These are phyloP conservation scores for Penicillium expansum DNA, from an alignment of 2,329 filamentous ascomycete genomes.

Conservation along the genomic window DNA sequence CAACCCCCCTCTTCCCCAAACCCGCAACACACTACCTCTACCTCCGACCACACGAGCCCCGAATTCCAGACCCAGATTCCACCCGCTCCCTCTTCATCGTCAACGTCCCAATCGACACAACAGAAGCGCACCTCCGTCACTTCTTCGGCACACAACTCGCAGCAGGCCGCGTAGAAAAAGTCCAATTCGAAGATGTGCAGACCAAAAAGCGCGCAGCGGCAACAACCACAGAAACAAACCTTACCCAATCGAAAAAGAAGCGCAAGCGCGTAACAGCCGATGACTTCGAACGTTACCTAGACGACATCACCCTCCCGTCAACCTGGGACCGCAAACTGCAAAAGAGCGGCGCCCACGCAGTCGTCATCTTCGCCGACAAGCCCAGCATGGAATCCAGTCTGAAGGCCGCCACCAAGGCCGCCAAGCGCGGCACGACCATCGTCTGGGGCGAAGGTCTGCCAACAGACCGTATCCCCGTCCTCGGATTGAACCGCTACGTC, in stretches of 20 bases:
- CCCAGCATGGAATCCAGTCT: slow-evolving; percentile 72
- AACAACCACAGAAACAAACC: slow-evolving; percentile 22
- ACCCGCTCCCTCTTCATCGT: slow-evolving; percentile 83
- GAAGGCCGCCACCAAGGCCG: slow-evolving; percentile 67
- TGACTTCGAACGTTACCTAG: slow-evolving; percentile 55
- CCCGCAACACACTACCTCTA: slow-evolving; percentile 78
- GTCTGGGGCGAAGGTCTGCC: slow-evolving; percentile 65
- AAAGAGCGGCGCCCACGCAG: slow-evolving; percentile 71
- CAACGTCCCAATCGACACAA: slow-evolving; percentile 83
- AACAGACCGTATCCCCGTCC: slow-evolving; percentile 53
- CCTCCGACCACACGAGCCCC: slow-evolving; percentile 77
- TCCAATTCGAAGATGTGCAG: slow-evolving; percentile 64
- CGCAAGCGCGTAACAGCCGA: slow-evolving; percentile 54
- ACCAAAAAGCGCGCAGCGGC: slow-evolving; percentile 37
- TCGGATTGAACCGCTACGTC: slow-evolving; percentile 56
- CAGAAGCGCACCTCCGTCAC: slow-evolving; percentile 69
- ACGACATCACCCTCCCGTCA: slow-evolving; percentile 62
- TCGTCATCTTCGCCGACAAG: slow-evolving; percentile 80
- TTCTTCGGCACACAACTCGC: slow-evolving; percentile 74
- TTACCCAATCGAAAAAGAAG: slow-evolving; percentile 45
- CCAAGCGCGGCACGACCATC: slow-evolving; percentile 58
- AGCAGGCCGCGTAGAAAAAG: slow-evolving; percentile 72
- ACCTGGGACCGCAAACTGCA: slow-evolving; percentile 72
- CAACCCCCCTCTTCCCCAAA: slow-evolving; percentile 60
- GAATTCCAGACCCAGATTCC: slow-evolving; percentile 69